Percentiles rank a stretch among this genome's conserved stretches.
These are phyloP conservation scores for Salisapilia sapeloensis DNA, from an alignment of 352 stramenopile genomes.

Conservation along the genomic window DNA sequence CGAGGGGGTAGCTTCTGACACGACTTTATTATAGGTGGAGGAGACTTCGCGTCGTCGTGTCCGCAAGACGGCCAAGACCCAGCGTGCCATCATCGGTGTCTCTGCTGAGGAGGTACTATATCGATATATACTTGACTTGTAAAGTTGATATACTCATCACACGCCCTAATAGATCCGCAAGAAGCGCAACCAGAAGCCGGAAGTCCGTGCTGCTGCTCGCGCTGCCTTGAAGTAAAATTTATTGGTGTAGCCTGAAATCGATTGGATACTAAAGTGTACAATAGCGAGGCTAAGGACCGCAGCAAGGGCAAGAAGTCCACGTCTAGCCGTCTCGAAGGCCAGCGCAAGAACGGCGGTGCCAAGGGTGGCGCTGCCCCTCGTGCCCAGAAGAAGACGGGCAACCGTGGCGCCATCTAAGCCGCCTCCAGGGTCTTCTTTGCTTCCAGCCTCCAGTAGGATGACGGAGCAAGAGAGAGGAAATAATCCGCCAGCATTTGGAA, in stretches of 20 bases:
- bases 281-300: constrained; percentile 69
- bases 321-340: constrained; percentile 35
- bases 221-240: constrained; percentile 82
- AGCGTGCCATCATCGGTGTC: constrained; percentile 94
- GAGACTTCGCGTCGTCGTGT: constrained; percentile 66
- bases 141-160: neutral
- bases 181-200: constrained; percentile 93
- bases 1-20: neutral
- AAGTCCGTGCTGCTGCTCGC: constrained; percentile 81
- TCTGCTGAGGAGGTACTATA: constrained; percentile 85
- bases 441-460: too few relatives aligned
- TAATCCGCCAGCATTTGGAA: too few relatives aligned
- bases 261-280: neutral
- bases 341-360: constrained; percentile 21
- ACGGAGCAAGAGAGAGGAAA: too few relatives aligned
- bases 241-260: constrained; percentile 3
- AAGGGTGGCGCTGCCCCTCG: constrained; percentile 50
- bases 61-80: constrained; percentile 92
- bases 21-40: constrained; percentile 41
- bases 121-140: neutral
- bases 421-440: neutral
- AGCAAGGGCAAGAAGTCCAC: constrained; percentile 75
- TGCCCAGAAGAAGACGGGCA: constrained; percentile 80
- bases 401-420: constrained; percentile 80
- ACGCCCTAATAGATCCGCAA: constrained; percentile 81